phyloP scores from a whole-genome alignment of 768 basidiomycete species.

The Fomitopsis pulvina region DNA sequence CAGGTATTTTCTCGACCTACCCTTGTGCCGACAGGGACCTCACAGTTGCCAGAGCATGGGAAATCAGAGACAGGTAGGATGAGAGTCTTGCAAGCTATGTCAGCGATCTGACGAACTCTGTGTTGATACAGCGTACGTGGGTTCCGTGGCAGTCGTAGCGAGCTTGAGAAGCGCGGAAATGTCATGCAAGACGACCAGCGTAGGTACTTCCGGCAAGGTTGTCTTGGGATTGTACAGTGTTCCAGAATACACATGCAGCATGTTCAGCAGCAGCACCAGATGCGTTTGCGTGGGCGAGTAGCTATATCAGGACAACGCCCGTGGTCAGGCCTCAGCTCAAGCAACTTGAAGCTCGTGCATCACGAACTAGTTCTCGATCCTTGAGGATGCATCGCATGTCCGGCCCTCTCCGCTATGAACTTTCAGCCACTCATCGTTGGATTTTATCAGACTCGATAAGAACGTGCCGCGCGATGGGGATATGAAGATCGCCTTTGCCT shows the following conservation, averaged over 20 bases:
- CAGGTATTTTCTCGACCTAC: too few relatives aligned
- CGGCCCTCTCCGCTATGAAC: slow-evolving; percentile 24
- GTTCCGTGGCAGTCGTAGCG: slow-evolving; percentile 2
- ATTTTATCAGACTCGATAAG: slow-evolving; percentile 32
- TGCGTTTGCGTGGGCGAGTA: slow-evolving; percentile 61
- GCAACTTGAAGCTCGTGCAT: background rate
- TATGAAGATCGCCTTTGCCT: slow-evolving; percentile 39
- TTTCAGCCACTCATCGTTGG: slow-evolving; percentile 41
- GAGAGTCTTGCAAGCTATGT: slow-evolving; percentile 29
- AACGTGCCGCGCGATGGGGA: slow-evolving; percentile 46
- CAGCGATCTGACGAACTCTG: background rate
- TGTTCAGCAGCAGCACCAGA: slow-evolving; percentile 43
- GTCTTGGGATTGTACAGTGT: slow-evolving; percentile 24
- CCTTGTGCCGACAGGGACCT: slow-evolving; percentile 27
- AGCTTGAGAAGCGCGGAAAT: slow-evolving; percentile 39
- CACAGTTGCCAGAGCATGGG: slow-evolving; percentile 37
- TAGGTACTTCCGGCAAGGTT: slow-evolving; percentile 34
- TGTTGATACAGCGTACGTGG: slow-evolving; percentile 13
- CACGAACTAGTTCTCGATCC: slow-evolving; percentile 49
- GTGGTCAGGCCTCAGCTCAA: background rate
- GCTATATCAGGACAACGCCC: slow-evolving; percentile 27
- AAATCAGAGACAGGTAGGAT: slow-evolving; percentile 45
- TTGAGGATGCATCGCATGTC: slow-evolving; percentile 17
- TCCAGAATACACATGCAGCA: slow-evolving; percentile 32
- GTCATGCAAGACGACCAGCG: slow-evolving; percentile 55